Base-by-base conservation (phyloP, 2,329 filamentous ascomycete genomes). In the Apiospora phragmitis region DNA sequence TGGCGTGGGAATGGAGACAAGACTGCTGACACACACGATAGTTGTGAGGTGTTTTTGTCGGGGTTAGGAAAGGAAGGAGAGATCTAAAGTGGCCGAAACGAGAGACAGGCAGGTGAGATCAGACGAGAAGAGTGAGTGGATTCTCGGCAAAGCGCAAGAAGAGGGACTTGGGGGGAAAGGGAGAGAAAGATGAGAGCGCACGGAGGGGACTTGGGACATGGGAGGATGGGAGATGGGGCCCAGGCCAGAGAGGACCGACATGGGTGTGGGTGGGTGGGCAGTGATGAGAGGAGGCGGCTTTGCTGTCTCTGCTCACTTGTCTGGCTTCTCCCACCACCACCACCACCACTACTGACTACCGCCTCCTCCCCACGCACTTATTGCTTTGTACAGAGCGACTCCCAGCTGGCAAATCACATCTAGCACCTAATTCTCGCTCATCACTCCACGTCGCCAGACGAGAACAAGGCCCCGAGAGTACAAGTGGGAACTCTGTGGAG, bases 41-140 rank as follows among this genome's bases (percentile, higher is more conserved):
- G 55, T 38, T 62, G 32, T 62, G 55, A 62, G 55, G 55, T 62
- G 55, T 62, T 62, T 62, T 32, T 62, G 55, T 62, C 55, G 55
- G 55, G 55, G 38, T 62, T 65, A 66, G 42, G 62, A 45, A 68
- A 67, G 68, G 51, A 59, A 62, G 62, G 69, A 68, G 68, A 67
- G 69, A 70, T 72, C 71, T 68, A 32, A 55, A 65, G 69, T 65
- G 67, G 38, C 65, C 59, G 47, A 68, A 72, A 72, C 55, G 71
- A 72, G 69, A 70, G 71, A 70, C 69, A 67, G 35, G 69, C 65
- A 45, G 49, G 68, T 65, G 69, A 72, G 69, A 72, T 70, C 71
- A 70, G 71, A 72, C 71, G 71, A 72, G 71, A 65, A 68, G 70
- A 70, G 55, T 47, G 71, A 72, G 71, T 72, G 71, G 71, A 72